Evolutionary conservation across 75 land plant species (phyloP), one percentile per base, ranked within the genome.

Genomic region (Pinus taeda): DNA sequence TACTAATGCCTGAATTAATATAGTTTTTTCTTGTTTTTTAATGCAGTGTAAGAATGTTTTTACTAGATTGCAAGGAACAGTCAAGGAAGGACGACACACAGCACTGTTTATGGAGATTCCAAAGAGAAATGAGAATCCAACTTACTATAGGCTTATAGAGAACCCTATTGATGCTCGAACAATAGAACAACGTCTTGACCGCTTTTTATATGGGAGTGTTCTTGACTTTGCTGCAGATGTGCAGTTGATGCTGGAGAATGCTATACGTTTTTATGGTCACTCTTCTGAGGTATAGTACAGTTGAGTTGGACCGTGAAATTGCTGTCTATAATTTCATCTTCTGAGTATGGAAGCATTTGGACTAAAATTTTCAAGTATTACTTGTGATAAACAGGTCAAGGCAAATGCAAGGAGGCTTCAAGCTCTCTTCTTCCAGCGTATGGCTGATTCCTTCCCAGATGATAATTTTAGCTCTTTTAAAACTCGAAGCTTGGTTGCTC

Each of bases 31-130:
- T 71, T 21, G 71, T 9, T 49, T 49, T 49, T 49, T 49, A 9
- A 49, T 90, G 85, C 88, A 95, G 99, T 97, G 99, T 87, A 97
- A 97, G 83, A 94, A 84, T 79, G 98, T 93, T 11, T 78, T 90
- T 26, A 85, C 85, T 79, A 97, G 93, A 84, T 82, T 97, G 39
- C 93, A 90, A 60, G 92, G 90, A 73, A 87, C 87, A 77, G 85
- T 95, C 36, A 88, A 91, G 62, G 98, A 95, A 45, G 98, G 98
- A 6, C 83, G 82, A 36, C 87, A 89, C 78, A 85, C 88, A 24
- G 91, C 93, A 9, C 55, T 91, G 12, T 82, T 97, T 61, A 85
- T 83, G 57, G 99, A 97, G 77, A 81, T 90, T 57, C 94, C 93
- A 80, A 95, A 84, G 78, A 85, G 90, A 66, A 85, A 69, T 76